A percentile compares a stretch with the other conserved stretches of the same genome.
Evolutionary conservation across 306 rosid species (phyloP).

Genomic region (Gynostemma pentaphyllum): DNA sequence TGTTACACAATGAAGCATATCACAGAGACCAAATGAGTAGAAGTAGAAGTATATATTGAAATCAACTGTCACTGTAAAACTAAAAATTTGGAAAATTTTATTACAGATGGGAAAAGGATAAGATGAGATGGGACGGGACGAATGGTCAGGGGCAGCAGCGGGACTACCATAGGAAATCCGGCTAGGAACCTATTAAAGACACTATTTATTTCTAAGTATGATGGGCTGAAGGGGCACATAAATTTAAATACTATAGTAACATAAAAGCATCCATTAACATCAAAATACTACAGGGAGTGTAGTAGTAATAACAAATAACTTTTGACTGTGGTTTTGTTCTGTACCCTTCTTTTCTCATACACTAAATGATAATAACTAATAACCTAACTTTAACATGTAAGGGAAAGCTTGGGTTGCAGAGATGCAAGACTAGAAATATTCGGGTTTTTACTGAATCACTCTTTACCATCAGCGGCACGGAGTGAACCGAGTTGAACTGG

Average conservation of each 20-base stretch:
- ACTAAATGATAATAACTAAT: too few relatives aligned
- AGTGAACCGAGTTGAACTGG: slow-evolving; percentile 96
- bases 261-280: background rate
- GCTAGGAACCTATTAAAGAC: background rate
- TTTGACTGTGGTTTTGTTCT: too few relatives aligned
- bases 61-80: background rate
- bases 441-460: slow-evolving; percentile 18
- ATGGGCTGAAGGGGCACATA: background rate
- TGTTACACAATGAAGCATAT: background rate
- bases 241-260: background rate
- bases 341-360: too few relatives aligned
- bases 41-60: background rate
- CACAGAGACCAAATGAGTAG: background rate
- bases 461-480: slow-evolving; percentile 90
- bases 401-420: background rate
- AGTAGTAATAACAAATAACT: too few relatives aligned
- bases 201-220: background rate
- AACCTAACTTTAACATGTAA: background rate
- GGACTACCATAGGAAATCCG: too few relatives aligned
- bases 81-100: background rate
- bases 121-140: too few relatives aligned
- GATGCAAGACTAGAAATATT: background rate
- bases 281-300: background rate
- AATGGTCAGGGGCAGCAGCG: too few relatives aligned
- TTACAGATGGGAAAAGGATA: background rate